Evolutionary conservation across 805 yeast genomes (phyloP), one percentile per base, ranked within the genome.

Genomic region (Yamadazyma endophytica): DNA sequence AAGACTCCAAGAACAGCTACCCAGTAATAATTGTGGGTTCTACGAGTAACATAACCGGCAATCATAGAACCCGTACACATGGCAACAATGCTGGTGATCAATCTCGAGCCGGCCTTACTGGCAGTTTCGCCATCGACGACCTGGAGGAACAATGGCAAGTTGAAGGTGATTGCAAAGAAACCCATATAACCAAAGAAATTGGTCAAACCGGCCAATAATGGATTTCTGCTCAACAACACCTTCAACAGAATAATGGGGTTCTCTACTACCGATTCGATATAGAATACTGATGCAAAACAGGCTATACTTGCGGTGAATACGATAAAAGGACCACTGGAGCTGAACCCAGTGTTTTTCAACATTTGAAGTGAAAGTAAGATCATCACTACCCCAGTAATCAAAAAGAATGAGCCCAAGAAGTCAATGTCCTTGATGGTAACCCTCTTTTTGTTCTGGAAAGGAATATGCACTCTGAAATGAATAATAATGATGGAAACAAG

Each of bases 351-450:
- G 11, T 29, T 18, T 15, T 13, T 16, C 8, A 24, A 13, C n/a
- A 22, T 12, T 18, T 29, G 17, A 17, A 29, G 28, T n/a, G 80
- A 77, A 6, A 72, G 43, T 73, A 84, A 69, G 28, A 82, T 62
- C 13, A 68, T 43, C 43, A 79, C 56, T 36, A 84, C 61, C 0
- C 81, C 61, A 0, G 68, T 34, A 0, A 82, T 85, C 27, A 84
- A 64, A 14, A 75, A 56, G 27, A 66, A 45, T 3, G 84, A 68
- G 3, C 92, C 92, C 13, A 62, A 48, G 48, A 77, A 73, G 45
- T 82, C 90, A 18, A 85, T 70, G 17, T 80, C 63, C 31, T 68
- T 64, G 37, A 82, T 46, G 40, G 76, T 71, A 13, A 56, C 55
- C n/a, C n/a, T n/a, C 40, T 63, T 56, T 5, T 74, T 68, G 1